Base-by-base conservation (phyloP, 768 basidiomycete genomes). In the Tricholoma terreum region DNA sequence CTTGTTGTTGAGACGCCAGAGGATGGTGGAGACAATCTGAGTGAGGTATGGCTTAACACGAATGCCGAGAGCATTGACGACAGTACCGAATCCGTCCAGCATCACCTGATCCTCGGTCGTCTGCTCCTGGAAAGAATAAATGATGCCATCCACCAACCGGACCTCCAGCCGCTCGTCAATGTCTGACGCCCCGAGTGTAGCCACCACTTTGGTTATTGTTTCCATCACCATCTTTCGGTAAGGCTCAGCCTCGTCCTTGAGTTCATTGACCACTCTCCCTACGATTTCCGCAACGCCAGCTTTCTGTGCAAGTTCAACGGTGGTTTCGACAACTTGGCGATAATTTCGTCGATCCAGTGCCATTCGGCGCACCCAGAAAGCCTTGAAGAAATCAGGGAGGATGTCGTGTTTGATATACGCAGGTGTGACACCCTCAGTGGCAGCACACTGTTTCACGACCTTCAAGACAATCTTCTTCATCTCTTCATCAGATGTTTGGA, bases 151-250 rank as follows among this genome's bases (percentile, higher is more conserved):
- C 24, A 98, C 92, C 11, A 99, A 84, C 55, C 92, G 84, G 30
- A 95, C 85, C 73, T 99, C 96, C 42, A 99, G 80, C 54, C 95
- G 82, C 73, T 98, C 96, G 67, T 98, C 97, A 50, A 98, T 90
- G 67, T 98, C 96, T 0, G 96, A 92, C n/a, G 96, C 95, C 51
- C 97, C 95, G 1, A 96, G 84, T 6, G 88, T 90, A 14, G 89
- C 86, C 50, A 99, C 81, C 48, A 99, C 97, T 71, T 97, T 96
- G 19, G 94, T 98, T 64, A 98, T 97, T 0, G 97, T 98, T 77
- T 99, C 97, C 97, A 99, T 99, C 49, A 97, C 94, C 97, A 99
- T 99, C 82, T 98, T 98, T 62, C 94, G 79, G 75, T 92, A 94
- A 4, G 91, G 92, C 72, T 94, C 92, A 12, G 89, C 87, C 69